Percentiles rank a stretch among this genome's conserved stretches.
phyloP scores from a whole-genome alignment of 176 grass and related monocot species.

The Raddia distichophylla region DNA sequence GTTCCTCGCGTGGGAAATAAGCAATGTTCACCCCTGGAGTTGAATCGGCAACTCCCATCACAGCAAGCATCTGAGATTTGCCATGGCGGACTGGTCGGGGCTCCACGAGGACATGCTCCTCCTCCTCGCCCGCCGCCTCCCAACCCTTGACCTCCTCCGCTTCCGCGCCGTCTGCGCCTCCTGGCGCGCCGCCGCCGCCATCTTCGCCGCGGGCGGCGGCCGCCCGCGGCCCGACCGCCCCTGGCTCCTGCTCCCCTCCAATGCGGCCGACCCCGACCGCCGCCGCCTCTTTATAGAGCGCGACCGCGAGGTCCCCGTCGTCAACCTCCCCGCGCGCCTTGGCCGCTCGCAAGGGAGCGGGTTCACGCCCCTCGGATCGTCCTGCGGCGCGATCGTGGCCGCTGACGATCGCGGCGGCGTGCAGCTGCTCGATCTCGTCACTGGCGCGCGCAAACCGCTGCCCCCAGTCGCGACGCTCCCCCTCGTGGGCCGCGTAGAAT shows the following conservation, averaged over 20 bases:
- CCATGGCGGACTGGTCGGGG: slow-evolving; percentile 49
- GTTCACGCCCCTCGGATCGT: slow-evolving; percentile 40
- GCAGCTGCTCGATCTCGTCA: slow-evolving; percentile 40
- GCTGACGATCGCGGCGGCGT: slow-evolving; percentile 37
- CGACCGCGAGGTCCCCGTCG: slow-evolving; percentile 50
- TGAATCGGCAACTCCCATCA: too few species aligned
- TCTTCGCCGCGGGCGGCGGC: slow-evolving; percentile 30
- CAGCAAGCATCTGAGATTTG: not conserved
- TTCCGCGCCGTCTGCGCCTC: slow-evolving; percentile 53
- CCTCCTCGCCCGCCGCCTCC: slow-evolving; percentile 44
- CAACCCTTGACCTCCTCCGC: slow-evolving; percentile 43
- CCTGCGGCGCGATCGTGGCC: slow-evolving; percentile 39
- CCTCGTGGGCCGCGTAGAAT: slow-evolving; percentile 30
- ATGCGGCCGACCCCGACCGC: not conserved
- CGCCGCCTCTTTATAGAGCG: slow-evolving; percentile 12
- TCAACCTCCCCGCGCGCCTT: slow-evolving; percentile 41
- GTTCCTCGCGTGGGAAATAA: too few species aligned
- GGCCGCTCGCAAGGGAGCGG: slow-evolving; percentile 30
- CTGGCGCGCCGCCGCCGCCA: slow-evolving; percentile 42
- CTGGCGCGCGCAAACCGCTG: slow-evolving; percentile 23
- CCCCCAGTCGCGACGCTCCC: slow-evolving; percentile 38
- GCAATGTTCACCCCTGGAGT: too few species aligned
- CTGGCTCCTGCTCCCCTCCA: slow-evolving; percentile 47
- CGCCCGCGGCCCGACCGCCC: slow-evolving; percentile 39
- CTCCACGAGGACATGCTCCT: slow-evolving; percentile 53